Conservation (phyloP, 1,284 basidiomycete genomes). For the Heliocybe sulcata region DNA sequence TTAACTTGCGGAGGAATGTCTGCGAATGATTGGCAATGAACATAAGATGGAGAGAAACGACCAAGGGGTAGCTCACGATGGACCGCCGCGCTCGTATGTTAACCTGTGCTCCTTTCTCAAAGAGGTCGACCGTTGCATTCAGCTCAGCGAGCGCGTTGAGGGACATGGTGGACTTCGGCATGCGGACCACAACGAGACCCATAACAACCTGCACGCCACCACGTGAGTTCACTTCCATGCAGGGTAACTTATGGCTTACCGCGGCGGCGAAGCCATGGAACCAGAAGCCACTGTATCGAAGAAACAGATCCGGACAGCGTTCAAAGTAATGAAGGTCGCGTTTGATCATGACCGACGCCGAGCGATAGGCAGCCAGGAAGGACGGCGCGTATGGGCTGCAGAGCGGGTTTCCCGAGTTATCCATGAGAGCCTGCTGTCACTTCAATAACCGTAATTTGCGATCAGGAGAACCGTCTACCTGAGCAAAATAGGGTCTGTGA, state of each 20-base stretch:
- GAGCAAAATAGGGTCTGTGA: constrained; percentile 33
- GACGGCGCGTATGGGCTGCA: constrained; percentile 32
- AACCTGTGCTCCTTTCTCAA: constrained; percentile 14
- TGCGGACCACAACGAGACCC: constrained; percentile 17
- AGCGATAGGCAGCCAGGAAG: constrained; percentile 31
- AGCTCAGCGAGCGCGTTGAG: constrained; percentile 20
- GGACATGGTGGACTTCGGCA: constrained; percentile 16
- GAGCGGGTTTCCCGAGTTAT: constrained; percentile 29
- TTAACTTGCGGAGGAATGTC: not conserved
- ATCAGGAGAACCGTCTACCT: constrained; percentile 28
- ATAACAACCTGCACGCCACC: constrained; percentile 21
- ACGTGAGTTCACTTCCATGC: not conserved
- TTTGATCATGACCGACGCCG: constrained; percentile 21
- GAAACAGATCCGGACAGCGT: constrained; percentile 11
- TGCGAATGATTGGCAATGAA: not conserved
- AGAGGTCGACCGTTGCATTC: constrained; percentile 19
- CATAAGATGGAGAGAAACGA: not conserved
- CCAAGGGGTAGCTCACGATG: constrained; percentile 12
- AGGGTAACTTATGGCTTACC: constrained; percentile 12
- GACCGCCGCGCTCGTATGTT: constrained; percentile 15
- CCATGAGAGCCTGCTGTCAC: constrained; percentile 23
- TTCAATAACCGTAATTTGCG: not conserved
- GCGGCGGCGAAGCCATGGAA: constrained; percentile 16
- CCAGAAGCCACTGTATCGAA: constrained; percentile 15
- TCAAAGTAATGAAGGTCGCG: constrained; percentile 26